phyloP scores from a whole-genome alignment of 1,139 yeast genomes.

The Trichomonascaceae sp. region DNA sequence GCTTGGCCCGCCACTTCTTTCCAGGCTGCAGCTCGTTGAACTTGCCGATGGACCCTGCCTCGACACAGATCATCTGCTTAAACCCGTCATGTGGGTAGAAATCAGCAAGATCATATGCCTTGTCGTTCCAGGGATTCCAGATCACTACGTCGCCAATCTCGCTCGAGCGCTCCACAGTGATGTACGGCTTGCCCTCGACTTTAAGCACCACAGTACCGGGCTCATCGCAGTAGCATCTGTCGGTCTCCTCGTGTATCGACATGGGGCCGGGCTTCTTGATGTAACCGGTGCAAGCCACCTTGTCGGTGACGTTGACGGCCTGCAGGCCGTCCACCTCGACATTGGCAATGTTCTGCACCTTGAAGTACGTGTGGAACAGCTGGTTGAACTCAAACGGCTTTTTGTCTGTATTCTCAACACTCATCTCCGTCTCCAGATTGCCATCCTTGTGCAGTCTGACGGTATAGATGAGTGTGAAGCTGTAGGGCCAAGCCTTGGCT shows the following conservation, averaged over 20 bases:
- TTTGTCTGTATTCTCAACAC: conserved; percentile 57
- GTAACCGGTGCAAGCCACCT: conserved; percentile 49
- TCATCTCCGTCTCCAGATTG: conserved; percentile 52
- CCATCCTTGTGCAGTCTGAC: conserved; percentile 37
- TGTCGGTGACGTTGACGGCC: conserved; percentile 62
- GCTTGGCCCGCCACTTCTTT: conserved; percentile 56
- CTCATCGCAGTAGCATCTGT: conserved; percentile 63
- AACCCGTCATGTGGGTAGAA: conserved; percentile 78
- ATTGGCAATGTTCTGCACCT: conserved; percentile 63
- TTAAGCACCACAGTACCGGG: conserved; percentile 40
- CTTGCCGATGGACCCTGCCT: conserved; percentile 77
- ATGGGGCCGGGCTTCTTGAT: conserved; percentile 51
- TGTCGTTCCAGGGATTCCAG: conserved; percentile 94
- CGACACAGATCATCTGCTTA: conserved; percentile 81
- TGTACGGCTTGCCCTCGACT: conserved; percentile 56
- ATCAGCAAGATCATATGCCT: conserved; percentile 70
- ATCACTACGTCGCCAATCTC: conserved; percentile 83
- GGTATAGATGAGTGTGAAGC: conserved; percentile 66
- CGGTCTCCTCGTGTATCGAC: conserved; percentile 66
- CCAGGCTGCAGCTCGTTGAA: conserved; percentile 54
- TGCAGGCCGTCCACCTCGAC: conserved; percentile 64
- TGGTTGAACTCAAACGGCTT: conserved; percentile 71
- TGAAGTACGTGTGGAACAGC: conserved; percentile 88
- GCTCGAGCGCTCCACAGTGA: conserved; percentile 43
- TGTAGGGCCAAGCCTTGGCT: conserved; percentile 47